Conservation (phyloP, 2,329 filamentous ascomycete genomes). For the Fusarium sulawesiense region DNA sequence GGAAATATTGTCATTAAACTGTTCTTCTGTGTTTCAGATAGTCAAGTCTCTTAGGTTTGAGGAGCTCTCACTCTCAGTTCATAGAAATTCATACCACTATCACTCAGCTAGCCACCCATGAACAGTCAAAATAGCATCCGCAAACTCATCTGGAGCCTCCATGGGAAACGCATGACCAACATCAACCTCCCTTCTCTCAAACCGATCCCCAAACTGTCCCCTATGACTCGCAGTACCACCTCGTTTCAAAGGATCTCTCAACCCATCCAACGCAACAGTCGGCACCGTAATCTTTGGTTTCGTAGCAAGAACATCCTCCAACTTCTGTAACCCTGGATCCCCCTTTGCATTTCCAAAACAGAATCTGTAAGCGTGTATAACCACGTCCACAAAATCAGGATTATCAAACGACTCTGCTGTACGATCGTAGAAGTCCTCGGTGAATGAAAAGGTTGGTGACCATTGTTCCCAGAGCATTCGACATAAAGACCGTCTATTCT, state of each 20-base stretch:
- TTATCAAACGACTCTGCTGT: constrained; percentile 12
- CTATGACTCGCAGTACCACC: constrained; percentile 5
- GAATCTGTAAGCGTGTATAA: constrained; percentile 19
- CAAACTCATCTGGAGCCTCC: constrained; percentile 8
- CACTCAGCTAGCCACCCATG: not conserved
- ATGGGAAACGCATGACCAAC: constrained; percentile 19
- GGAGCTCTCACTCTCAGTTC: not conserved
- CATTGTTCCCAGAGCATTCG: constrained; percentile 16
- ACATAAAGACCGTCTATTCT: constrained; percentile 6
- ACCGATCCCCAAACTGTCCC: not conserved
- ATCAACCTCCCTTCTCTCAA: constrained; percentile 4
- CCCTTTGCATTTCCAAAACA: constrained; percentile 6
- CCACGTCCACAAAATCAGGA: constrained; percentile 14
- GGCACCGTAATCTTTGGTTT: constrained; percentile 8
- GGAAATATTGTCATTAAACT: too few relatives aligned
- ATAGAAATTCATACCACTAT: not conserved
- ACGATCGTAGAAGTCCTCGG: not conserved
- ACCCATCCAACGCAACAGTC: not conserved
- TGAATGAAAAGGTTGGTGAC: constrained; percentile 14
- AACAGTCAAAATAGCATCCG: not conserved
- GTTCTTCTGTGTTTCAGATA: too few relatives aligned
- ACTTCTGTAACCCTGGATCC: not conserved
- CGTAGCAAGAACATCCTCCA: constrained; percentile 1
- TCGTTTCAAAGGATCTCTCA: constrained; percentile 1
- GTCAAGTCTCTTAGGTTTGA: not conserved